Evolutionary conservation across 1,139 yeast genomes (phyloP).

Genomic region (Kluyveromyces marxianus): DNA sequence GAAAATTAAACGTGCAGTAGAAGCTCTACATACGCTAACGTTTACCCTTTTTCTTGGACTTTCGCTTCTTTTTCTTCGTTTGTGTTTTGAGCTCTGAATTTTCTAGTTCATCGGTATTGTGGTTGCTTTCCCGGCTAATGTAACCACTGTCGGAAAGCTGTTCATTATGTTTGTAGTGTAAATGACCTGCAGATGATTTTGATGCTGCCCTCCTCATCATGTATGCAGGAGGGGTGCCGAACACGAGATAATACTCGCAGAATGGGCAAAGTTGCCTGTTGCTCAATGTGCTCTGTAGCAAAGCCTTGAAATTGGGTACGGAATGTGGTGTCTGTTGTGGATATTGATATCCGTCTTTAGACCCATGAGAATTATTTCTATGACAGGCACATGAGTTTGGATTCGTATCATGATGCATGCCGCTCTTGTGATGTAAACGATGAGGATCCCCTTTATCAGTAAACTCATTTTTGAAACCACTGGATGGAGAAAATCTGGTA

Average conservation of each 20-base stretch:
- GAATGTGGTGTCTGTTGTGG: slow-evolving; percentile 14
- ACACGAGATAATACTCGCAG: slow-evolving; percentile 55
- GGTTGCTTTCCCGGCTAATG: not conserved
- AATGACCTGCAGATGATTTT: slow-evolving; percentile 20
- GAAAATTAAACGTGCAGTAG: no score
- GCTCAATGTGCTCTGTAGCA: slow-evolving; percentile 5
- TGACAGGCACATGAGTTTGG: not conserved
- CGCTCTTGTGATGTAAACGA: not conserved
- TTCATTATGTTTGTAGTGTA: slow-evolving; percentile 1
- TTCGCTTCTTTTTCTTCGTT: slow-evolving; percentile 6
- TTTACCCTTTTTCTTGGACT: slow-evolving; percentile 5
- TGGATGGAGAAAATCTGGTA: slow-evolving; percentile 1
- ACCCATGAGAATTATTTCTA: not conserved
- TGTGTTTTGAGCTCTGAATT: not conserved
- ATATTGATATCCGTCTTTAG: not conserved
- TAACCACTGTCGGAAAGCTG: not conserved
- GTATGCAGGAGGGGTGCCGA: slow-evolving; percentile 44
- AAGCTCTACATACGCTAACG: not conserved
- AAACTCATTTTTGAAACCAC: not conserved
- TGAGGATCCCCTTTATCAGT: not conserved
- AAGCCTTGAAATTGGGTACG: slow-evolving; percentile 15
- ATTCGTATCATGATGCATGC: not conserved
- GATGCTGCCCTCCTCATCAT: slow-evolving; percentile 42
- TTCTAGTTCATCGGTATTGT: not conserved
- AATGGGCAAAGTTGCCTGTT: slow-evolving; percentile 39